phyloP scores from a whole-genome alignment of 2,329 filamentous ascomycete species.

The Lasiodiplodia sp. region DNA sequence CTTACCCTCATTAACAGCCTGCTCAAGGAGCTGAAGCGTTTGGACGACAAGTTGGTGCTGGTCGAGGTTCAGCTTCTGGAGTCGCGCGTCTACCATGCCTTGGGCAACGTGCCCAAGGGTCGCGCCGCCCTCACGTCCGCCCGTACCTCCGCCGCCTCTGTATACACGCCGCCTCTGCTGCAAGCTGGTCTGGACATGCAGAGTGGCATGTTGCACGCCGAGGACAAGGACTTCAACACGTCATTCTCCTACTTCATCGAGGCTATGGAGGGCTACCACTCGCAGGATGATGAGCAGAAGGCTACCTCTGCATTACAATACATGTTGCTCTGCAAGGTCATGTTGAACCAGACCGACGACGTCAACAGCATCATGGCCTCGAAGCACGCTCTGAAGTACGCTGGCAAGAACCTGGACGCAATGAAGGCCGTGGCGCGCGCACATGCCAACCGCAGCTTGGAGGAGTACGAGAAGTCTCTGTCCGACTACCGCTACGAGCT shows the following conservation, averaged over 20 bases:
- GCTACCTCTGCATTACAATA: slow-evolving; percentile 99
- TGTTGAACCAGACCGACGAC: slow-evolving; percentile 96
- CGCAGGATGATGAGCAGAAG: slow-evolving; percentile 84
- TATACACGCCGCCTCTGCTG: slow-evolving; percentile 93
- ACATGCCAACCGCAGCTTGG: slow-evolving; percentile 92
- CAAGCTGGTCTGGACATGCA: slow-evolving; percentile 99
- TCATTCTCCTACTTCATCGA: slow-evolving; percentile 99
- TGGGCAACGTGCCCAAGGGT: slow-evolving; percentile 95
- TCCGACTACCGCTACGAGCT: slow-evolving; percentile 92
- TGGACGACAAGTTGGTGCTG: slow-evolving; percentile 97
- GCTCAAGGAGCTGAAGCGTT: slow-evolving; percentile 93
- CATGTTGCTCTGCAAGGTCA: slow-evolving; percentile 99
- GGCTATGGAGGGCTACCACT: slow-evolving; percentile 94
- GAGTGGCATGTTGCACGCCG: slow-evolving; percentile 97
- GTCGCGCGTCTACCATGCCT: slow-evolving; percentile 94
- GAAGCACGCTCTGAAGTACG: slow-evolving; percentile 97
- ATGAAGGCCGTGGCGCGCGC: slow-evolving; percentile 99
- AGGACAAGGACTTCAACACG: slow-evolving; percentile 99
- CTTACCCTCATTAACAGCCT: slow-evolving; percentile 96
- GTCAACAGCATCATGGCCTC: slow-evolving; percentile 93
- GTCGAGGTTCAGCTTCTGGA: slow-evolving; percentile 98
- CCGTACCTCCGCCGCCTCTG: slow-evolving; percentile 91
- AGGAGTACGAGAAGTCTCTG: slow-evolving; percentile 95
- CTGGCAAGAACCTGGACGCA: slow-evolving; percentile 92
- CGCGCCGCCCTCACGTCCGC: slow-evolving; percentile 93